Evolutionary conservation across 805 yeast species (phyloP).

Genomic region (Saccharomycopsis sp.): DNA sequence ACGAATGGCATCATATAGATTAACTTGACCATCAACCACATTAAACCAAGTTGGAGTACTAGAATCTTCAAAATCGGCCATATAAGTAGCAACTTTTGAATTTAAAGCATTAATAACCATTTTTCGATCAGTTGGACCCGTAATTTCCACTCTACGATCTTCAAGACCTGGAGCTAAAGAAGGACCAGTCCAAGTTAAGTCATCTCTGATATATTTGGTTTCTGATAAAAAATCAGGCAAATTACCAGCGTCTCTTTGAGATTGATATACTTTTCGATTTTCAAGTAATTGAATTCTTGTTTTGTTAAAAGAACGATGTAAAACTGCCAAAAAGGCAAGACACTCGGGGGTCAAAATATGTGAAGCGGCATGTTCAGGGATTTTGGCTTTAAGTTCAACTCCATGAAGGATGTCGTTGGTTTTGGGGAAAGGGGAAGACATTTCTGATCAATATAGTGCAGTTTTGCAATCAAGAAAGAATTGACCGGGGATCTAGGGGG

Average conservation of each 20-base stretch:
- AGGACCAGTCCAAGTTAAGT: conserved; percentile 63
- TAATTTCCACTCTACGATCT: conserved; percentile 66
- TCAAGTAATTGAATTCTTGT: conserved; percentile 45
- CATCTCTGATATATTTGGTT: conserved; percentile 50
- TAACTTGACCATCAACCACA: conserved; percentile 59
- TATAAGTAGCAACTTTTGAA: conserved; percentile 59
- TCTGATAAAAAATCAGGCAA: conserved; percentile 64
- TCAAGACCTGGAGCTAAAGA: conserved; percentile 56
- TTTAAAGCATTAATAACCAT: conserved; percentile 69
- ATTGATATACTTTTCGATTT: conserved; percentile 45
- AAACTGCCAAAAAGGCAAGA: conserved; percentile 52
- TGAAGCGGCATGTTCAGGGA: conserved; percentile 32
- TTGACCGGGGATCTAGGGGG: too few relatives aligned
- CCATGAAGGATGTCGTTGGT: conserved; percentile 33
- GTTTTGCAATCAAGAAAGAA: too few relatives aligned
- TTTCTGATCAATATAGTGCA: too few relatives aligned
- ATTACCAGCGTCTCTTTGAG: conserved; percentile 46
- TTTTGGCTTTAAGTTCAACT: conserved; percentile 44
- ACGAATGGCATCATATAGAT: conserved; percentile 60
- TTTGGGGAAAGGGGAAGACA: conserved; percentile 32
- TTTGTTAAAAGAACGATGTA: conserved; percentile 53
- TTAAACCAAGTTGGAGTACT: conserved; percentile 63
- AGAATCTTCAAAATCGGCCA: conserved; percentile 71
- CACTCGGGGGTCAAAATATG: conserved; percentile 55
- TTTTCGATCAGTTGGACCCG: conserved; percentile 68